These are phyloP conservation scores for Zygotorulaspora sp. DNA, from an alignment of 805 yeast genomes.

Conservation along the genomic window DNA sequence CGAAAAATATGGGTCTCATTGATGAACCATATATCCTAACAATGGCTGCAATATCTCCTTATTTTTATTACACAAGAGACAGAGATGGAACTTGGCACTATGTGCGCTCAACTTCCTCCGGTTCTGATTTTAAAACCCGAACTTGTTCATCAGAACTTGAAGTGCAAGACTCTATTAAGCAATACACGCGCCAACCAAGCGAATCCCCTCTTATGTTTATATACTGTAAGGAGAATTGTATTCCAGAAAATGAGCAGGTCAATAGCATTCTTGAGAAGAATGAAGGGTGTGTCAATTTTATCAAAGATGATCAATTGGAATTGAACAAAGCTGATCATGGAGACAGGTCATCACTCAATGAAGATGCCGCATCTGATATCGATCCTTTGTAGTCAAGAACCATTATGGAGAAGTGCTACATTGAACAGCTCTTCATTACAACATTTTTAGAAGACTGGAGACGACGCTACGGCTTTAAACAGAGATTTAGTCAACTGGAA, in stretches of 20 bases:
- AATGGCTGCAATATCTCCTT: slow-evolving; percentile 30
- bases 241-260: slow-evolving; percentile 19
- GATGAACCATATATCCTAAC: slow-evolving; percentile 27
- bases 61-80: slow-evolving; percentile 23
- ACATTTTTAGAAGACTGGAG: no score
- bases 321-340: slow-evolving; percentile 6
- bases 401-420: no score
- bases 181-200: slow-evolving; percentile 25
- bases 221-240: slow-evolving; percentile 20
- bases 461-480: no score
- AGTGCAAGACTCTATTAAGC: slow-evolving; percentile 23
- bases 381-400: no score
- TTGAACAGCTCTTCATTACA: no score
- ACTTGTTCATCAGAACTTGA: slow-evolving; percentile 14
- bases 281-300: slow-evolving; percentile 21
- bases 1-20: slow-evolving; percentile 24
- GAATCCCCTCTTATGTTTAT: slow-evolving; percentile 33
- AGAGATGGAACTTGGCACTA: slow-evolving; percentile 23
- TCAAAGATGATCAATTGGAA: slow-evolving; percentile 20
- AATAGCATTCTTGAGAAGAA: slow-evolving; percentile 19
- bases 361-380: no score
- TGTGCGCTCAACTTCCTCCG: slow-evolving; percentile 15
- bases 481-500: no score
- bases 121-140: slow-evolving; percentile 19
- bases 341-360: not conserved